Evolutionary conservation across 2,329 filamentous ascomycete species (phyloP).

Genomic region (Verticillium dahliae): DNA sequence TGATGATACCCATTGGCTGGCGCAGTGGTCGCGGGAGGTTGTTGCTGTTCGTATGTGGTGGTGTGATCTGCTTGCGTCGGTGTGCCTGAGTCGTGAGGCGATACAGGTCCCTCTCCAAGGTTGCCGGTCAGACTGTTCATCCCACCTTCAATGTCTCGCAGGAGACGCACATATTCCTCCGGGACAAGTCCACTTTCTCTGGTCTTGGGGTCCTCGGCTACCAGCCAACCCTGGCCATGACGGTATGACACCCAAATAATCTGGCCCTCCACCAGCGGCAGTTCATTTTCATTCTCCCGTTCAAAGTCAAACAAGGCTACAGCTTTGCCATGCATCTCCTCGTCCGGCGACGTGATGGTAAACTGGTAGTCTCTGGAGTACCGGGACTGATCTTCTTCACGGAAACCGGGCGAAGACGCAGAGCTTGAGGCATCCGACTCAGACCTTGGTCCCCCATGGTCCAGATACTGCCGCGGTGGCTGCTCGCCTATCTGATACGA

Average conservation of each 20-base stretch:
- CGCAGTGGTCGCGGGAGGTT: slow-evolving; percentile 19
- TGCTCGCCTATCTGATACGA: slow-evolving; percentile 38
- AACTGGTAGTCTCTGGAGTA: slow-evolving; percentile 93
- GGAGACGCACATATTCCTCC: slow-evolving; percentile 88
- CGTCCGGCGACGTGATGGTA: slow-evolving; percentile 88
- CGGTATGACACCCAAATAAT: slow-evolving; percentile 95
- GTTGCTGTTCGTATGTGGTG: slow-evolving; percentile 11
- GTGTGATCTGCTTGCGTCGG: slow-evolving; percentile 55
- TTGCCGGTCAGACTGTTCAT: slow-evolving; percentile 66
- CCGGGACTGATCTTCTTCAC: slow-evolving; percentile 63
- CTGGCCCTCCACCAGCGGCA: slow-evolving; percentile 87
- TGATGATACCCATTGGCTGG: slow-evolving; percentile 60
- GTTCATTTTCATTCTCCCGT: slow-evolving; percentile 92
- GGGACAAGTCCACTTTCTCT: slow-evolving; percentile 92
- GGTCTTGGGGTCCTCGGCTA: slow-evolving; percentile 91
- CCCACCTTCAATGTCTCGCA: slow-evolving; percentile 89
- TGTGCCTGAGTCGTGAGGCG: slow-evolving; percentile 51
- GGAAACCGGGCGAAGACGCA: slow-evolving; percentile 51
- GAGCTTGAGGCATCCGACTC: slow-evolving; percentile 54
- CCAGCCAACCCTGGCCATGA: slow-evolving; percentile 94
- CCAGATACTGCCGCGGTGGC: slow-evolving; percentile 36
- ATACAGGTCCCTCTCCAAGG: slow-evolving; percentile 42
- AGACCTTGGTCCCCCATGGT: slow-evolving; percentile 43
- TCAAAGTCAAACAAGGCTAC: slow-evolving; percentile 94
- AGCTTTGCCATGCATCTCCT: slow-evolving; percentile 95